A percentile compares a stretch with the other conserved stretches of the same genome.
phyloP scores from a whole-genome alignment of 2,329 filamentous ascomycete genomes.

The Teratosphaeria gauchensis region DNA sequence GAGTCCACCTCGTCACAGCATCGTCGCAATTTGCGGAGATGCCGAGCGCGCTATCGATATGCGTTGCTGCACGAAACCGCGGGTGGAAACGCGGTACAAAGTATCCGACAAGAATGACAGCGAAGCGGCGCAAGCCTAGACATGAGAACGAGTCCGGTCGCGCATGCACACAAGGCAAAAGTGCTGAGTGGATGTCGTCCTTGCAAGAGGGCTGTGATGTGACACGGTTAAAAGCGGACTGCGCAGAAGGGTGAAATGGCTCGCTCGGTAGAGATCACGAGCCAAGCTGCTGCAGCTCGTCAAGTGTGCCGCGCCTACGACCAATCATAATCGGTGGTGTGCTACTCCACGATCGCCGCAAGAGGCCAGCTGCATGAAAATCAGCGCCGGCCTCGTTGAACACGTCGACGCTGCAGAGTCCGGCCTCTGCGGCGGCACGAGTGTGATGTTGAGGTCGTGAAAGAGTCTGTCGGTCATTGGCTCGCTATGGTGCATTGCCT shows the following conservation, averaged over 20 bases:
- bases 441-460: neutral
- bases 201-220: neutral
- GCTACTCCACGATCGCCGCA: neutral
- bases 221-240: neutral
- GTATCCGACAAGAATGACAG: neutral
- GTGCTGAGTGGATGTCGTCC: neutral
- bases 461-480: neutral
- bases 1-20: constrained; percentile 6
- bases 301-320: neutral
- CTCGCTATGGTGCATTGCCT: neutral
- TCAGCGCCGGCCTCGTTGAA: neutral
- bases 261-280: neutral
- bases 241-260: neutral
- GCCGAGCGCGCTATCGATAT: neutral
- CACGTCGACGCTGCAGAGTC: neutral
- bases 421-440: neutral
- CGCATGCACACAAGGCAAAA: neutral
- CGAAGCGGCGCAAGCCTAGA: neutral
- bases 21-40: constrained; percentile 12
- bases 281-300: neutral
- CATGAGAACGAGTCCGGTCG: neutral
- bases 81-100: neutral
- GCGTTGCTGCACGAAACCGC: neutral
- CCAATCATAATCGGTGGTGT: neutral
- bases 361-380: neutral